Evolutionary conservation across 2,329 filamentous ascomycete genomes (phyloP), one percentile per base, ranked within the genome.

Genomic region (Pyricularia sp.): DNA sequence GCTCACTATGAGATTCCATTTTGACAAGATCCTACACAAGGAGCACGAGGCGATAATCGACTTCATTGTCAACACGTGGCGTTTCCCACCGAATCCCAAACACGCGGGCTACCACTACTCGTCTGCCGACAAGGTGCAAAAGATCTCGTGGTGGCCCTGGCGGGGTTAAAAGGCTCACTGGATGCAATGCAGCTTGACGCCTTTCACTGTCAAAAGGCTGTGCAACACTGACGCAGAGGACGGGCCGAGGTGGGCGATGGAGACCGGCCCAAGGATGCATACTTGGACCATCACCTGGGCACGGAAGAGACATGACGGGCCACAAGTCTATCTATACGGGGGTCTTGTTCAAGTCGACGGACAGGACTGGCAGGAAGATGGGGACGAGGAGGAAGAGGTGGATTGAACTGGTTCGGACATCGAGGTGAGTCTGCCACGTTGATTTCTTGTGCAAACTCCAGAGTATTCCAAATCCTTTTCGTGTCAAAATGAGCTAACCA

Each of bases 41-140:
- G 23, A 55, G 36, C 65, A 25, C 20, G 33, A 33, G 12, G 14
- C 20, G 9, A 66, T 66, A 4, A 26, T 55, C 33, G 33, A 66
- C 3, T 66, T 28, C 9, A 25, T 17, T 2, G 14, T 25, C 9
- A 7, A 26, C 4, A 55, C 65, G 20, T 55, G 33, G 65, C 65
- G 65, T 7, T 14, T 55, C 20, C 65, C 33, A 3, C 36, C 26
- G 31, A 66, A 66, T 10, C 65, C 33, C 6, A 50, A 50, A 11
- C 65, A 66, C 65, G 65, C 33, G n/a, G 65, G 65, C 11, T 66
- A 66, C 10, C 65, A 66, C 14, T 50, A 66, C 25, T 33, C 50
- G 2, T 66, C 65, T 7, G 36, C 23, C 23, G 33, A 66, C 2
- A 33, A 12, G 20, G 23, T 55, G 10, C 10, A 23, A 11, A 66